These are phyloP conservation scores for Anethum foeniculum DNA, from an alignment of 140 eudicot genomes.

Conservation along the genomic window DNA sequence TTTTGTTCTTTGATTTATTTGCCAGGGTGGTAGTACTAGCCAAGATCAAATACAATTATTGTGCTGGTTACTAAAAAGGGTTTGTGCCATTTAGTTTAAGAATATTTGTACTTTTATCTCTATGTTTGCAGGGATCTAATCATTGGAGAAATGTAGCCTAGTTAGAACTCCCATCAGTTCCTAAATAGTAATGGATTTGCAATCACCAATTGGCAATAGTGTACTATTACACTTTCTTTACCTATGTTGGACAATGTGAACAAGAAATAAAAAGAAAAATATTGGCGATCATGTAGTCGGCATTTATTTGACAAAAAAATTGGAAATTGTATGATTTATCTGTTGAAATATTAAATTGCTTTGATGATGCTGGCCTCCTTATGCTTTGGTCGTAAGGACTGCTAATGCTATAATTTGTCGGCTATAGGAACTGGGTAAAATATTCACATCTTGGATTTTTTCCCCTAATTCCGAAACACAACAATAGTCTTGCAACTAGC, in stretches of 20 bases:
- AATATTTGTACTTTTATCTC: too few relatives aligned
- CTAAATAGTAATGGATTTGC: neutral
- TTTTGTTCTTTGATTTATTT: too few relatives aligned
- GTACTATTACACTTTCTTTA: neutral
- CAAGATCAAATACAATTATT: neutral
- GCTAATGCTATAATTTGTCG: neutral
- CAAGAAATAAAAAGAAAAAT: too few relatives aligned
- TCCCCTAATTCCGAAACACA: too few relatives aligned
- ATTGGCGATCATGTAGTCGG: neutral
- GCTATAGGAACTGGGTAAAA: neutral
- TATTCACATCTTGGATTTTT: neutral
- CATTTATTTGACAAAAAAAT: neutral
- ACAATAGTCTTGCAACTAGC: too few relatives aligned
- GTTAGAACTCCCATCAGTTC: neutral
- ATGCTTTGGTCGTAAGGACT: neutral
- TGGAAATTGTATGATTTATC: neutral
- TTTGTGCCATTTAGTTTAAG: neutral
- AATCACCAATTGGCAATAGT: neutral
- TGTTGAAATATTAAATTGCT: neutral
- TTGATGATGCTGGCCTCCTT: neutral
- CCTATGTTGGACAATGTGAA: neutral
- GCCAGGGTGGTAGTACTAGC: neutral
- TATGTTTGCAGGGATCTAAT: neutral
- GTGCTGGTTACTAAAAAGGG: neutral
- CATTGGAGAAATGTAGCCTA: neutral